Conservation (phyloP, 179 eudicot genomes). For the Silene noctiflora region DNA sequence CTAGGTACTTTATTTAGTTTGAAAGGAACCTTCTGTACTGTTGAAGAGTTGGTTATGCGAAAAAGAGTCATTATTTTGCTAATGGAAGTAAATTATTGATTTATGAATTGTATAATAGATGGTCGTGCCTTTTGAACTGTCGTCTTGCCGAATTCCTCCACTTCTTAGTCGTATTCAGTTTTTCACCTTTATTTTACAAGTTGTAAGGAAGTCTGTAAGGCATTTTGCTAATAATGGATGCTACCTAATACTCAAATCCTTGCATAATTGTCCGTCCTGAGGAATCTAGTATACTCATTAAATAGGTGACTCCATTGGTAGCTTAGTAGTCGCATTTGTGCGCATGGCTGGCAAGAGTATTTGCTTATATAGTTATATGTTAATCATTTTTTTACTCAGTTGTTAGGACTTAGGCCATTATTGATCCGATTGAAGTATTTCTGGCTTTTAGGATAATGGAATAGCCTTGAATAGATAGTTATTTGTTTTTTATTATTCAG, state of each 20-base stretch:
- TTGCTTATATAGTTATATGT: not conserved
- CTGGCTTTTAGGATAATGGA: constrained; percentile 5
- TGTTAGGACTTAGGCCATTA: constrained; percentile 11
- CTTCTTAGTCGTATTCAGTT: not conserved
- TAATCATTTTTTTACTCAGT: constrained; percentile 9
- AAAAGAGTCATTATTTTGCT: not conserved
- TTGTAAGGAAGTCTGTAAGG: not conserved
- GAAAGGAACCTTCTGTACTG: not conserved
- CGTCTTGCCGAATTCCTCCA: not conserved
- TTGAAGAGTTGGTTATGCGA: not conserved
- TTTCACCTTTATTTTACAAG: not conserved
- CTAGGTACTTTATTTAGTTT: not conserved
- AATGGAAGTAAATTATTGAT: not conserved
- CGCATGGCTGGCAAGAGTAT: not conserved
- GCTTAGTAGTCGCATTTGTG: not conserved
- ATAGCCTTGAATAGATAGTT: not conserved
- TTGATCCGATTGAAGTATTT: constrained; percentile 6
- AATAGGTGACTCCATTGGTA: constrained; percentile 14
- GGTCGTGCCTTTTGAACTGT: not conserved
- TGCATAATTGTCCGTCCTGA: constrained; percentile 1
- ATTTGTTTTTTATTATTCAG: not conserved
- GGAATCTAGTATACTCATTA: constrained; percentile 8
- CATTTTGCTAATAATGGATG: constrained; percentile 2
- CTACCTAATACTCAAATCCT: constrained; percentile 9
- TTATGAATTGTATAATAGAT: not conserved